Conservation (phyloP, 2,329 filamentous ascomycete genomes). For the Pseudogymnoascus sp. region DNA sequence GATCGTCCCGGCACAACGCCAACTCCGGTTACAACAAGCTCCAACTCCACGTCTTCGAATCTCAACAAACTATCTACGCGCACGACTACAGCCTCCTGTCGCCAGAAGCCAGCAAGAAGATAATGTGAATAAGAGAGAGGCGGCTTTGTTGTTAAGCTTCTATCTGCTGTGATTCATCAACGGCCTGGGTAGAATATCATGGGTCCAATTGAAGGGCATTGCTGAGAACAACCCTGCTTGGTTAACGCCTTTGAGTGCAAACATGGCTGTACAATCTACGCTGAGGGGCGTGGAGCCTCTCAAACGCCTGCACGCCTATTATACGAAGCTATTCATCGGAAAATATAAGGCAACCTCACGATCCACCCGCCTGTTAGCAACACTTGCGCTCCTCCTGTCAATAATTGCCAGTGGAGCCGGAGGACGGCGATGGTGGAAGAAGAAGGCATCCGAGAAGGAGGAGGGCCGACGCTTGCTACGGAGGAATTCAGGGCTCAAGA, state of each 20-base stretch:
- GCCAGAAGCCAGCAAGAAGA: neutral
- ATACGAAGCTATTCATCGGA: constrained; percentile 42
- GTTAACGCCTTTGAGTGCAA: neutral
- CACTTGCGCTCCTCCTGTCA: constrained; percentile 64
- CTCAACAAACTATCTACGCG: neutral
- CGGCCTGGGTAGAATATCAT: constrained; percentile 1
- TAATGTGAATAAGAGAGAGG: neutral
- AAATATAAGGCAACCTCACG: constrained; percentile 57
- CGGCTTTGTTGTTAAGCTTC: neutral
- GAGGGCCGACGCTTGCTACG: constrained; percentile 74
- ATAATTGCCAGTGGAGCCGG: constrained; percentile 76
- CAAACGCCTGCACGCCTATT: constrained; percentile 53
- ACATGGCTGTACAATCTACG: constrained; percentile 84
- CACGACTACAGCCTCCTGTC: neutral
- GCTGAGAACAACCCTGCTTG: constrained; percentile 11
- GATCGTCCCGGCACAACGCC: neutral
- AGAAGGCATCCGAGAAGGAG: constrained; percentile 66
- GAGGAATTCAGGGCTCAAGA: constrained; percentile 84
- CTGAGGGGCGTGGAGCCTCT: constrained; percentile 61
- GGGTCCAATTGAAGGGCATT: constrained; percentile 7
- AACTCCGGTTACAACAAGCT: neutral
- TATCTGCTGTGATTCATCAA: neutral
- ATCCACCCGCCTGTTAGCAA: constrained; percentile 64
- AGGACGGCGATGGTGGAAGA: constrained; percentile 67
- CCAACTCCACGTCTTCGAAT: neutral